phyloP scores from a whole-genome alignment of 2,329 filamentous ascomycete species.

The Aspergillus hortae region DNA sequence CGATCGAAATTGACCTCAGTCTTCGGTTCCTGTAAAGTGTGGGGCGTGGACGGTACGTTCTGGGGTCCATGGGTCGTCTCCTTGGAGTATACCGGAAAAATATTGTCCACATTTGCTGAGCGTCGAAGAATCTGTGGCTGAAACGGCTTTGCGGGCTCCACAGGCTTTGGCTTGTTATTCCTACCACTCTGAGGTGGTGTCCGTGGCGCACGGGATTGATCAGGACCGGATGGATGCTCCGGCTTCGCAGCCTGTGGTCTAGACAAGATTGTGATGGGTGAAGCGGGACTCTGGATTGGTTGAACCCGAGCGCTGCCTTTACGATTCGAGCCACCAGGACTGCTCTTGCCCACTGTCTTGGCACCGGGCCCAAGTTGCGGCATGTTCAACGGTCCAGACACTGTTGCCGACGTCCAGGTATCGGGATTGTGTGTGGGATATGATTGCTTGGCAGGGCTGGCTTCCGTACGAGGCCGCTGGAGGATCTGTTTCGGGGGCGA shows the following conservation, averaged over 20 bases:
- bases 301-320: constrained; percentile 21
- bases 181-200: constrained; percentile 11
- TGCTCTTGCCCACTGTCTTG: constrained; percentile 24
- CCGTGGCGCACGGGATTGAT: constrained; percentile 2
- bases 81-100: constrained; percentile 26
- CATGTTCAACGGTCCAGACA: constrained; percentile 38
- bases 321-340: constrained; percentile 18
- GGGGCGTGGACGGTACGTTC: constrained; percentile 9
- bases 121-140: constrained; percentile 54
- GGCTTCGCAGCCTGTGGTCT: constrained; percentile 31
- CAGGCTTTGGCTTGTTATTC: constrained; percentile 23
- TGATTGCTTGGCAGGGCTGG: constrained; percentile 12
- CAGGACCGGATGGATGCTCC: constrained; percentile 16
- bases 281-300: constrained; percentile 20
- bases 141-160: constrained; percentile 43
- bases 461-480: constrained; percentile 22
- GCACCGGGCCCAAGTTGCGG: constrained; percentile 36
- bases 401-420: constrained; percentile 35
- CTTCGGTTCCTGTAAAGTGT: constrained; percentile 12
- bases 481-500: constrained; percentile 31
- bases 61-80: constrained; percentile 16
- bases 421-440: constrained; percentile 13
- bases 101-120: constrained; percentile 38
- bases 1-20: constrained; percentile 29
- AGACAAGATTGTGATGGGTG: constrained; percentile 37